A percentile compares a stretch with the other conserved stretches of the same genome.
These are phyloP conservation scores for Patellaria atrata DNA, from an alignment of 495 filamentous ascomycete genomes.

Conservation along the genomic window DNA sequence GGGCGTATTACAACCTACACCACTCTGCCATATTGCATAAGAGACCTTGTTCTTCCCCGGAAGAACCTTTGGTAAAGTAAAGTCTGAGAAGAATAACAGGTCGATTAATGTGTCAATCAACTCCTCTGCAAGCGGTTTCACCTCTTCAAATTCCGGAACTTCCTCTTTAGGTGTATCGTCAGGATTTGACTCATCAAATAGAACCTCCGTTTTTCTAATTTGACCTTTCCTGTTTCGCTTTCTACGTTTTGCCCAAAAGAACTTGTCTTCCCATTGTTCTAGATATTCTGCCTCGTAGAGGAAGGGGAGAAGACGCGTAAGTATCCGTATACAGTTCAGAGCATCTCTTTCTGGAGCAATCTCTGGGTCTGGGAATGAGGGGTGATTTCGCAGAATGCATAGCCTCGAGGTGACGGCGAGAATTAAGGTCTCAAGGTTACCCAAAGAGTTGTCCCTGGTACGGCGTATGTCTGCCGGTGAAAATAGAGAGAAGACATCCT, in stretches of 20 bases:
- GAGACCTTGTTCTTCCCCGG: slow-evolving; percentile 68
- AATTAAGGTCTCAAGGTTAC: slow-evolving; percentile 86
- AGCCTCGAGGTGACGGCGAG: slow-evolving; percentile 69
- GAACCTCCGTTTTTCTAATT: slow-evolving; percentile 49
- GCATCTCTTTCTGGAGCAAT: slow-evolving; percentile 80
- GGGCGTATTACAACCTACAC: slow-evolving; percentile 84
- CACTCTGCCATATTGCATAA: slow-evolving; percentile 95
- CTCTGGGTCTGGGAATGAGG: slow-evolving; percentile 79
- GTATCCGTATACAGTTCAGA: slow-evolving; percentile 82
- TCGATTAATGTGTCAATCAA: slow-evolving; percentile 83
- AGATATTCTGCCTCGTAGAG: slow-evolving; percentile 84
- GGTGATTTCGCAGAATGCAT: slow-evolving; percentile 67
- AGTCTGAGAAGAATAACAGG: slow-evolving; percentile 78
- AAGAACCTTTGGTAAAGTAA: slow-evolving; percentile 58
- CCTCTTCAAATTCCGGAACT: slow-evolving; percentile 57
- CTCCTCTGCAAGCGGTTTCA: slow-evolving; percentile 83
- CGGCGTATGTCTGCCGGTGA: slow-evolving; percentile 85
- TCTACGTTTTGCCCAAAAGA: slow-evolving; percentile 76
- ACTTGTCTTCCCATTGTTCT: slow-evolving; percentile 74
- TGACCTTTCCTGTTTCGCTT: slow-evolving; percentile 41
- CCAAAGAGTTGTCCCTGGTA: slow-evolving; percentile 68
- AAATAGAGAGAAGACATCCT: slow-evolving; percentile 96
- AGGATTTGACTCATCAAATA: slow-evolving; percentile 66
- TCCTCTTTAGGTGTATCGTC: slow-evolving; percentile 29
- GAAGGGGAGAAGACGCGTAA: slow-evolving; percentile 85